Evolutionary conservation across 371 early-diverging fungal species (phyloP), one percentile per base, ranked within the genome.

Genomic region (Lichtheimia hyalospora): DNA sequence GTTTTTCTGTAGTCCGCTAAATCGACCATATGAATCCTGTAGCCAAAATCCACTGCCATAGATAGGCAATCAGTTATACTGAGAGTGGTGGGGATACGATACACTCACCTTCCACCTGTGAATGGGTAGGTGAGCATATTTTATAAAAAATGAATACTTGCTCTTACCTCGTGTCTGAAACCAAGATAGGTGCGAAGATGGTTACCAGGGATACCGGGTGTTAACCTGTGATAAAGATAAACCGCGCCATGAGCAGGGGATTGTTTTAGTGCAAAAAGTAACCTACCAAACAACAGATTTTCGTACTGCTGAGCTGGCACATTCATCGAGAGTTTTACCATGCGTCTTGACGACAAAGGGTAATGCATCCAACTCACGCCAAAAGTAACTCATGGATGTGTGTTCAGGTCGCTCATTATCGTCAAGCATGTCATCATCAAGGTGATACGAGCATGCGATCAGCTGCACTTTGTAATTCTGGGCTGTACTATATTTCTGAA

Each of bases 281-380:
- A 46, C 46, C 58, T 75, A 82, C 87, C 88, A 83, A 63, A 84
- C 78, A 1, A 85, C 79, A 13, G 84, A 71, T 65, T 90, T 89
- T 62, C 91, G 78, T 10, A 84, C 86, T 12, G 87, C 88, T 18
- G 90, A 83, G 51, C 86, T 85, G 0, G 91, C 89, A 40, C 90
- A 75, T 63, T 92, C 92, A 69, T 87, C 89, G 5, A 86, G 64
- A 24, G 78, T 73, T 21, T 48, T 51, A 20, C 86, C 89, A 20
- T 75, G 69, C 13, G 89, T 87, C 6, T 69, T 57, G 51, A 88
- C 75, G 54, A 82, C 58, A 67, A 89, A 84, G 5, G 93, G 92
- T 21, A 89, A 64, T 8, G 88, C 85, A 67, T 93, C 93, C 41
- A 90, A 60, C 28, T 91, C 87, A 40, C 78, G 71, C 93, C 93